These are phyloP conservation scores for Anastatica hierochuntica DNA, from an alignment of 345 rosid species.

Conservation along the genomic window DNA sequence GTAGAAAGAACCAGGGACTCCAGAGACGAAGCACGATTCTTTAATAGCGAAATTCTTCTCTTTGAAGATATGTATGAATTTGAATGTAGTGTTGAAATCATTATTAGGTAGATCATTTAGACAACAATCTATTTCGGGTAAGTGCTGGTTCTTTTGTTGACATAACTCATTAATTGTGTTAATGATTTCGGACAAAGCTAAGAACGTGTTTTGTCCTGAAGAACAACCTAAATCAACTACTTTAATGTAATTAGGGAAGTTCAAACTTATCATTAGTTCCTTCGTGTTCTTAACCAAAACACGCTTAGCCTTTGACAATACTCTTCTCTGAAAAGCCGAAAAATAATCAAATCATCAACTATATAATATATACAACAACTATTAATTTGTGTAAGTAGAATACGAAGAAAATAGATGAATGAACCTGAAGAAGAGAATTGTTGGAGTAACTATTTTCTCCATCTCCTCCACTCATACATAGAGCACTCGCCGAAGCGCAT, in stretches of 20 bases:
- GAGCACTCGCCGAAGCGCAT: slow-evolving; percentile 4
- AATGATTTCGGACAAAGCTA: slow-evolving; percentile 14
- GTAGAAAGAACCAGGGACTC: slow-evolving; percentile 45
- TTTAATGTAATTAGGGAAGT: slow-evolving; percentile 15
- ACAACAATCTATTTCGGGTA: slow-evolving; percentile 27
- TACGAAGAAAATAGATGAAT: not conserved
- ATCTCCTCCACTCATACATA: slow-evolving; percentile 20
- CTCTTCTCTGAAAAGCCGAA: slow-evolving; percentile 10
- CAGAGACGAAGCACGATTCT: slow-evolving; percentile 24
- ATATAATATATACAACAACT: no score
- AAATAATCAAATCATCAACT: not conserved
- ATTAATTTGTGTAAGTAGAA: no score
- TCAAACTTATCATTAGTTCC: slow-evolving; percentile 7
- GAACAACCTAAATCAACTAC: slow-evolving; percentile 43
- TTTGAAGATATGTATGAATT: slow-evolving; percentile 10
- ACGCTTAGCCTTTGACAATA: slow-evolving; percentile 7
- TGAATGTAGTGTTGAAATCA: slow-evolving; percentile 35
- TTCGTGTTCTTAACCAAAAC: slow-evolving; percentile 8
- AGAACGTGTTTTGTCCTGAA: slow-evolving; percentile 38
- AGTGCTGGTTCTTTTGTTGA: not conserved
- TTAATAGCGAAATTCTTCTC: not conserved
- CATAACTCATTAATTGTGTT: slow-evolving; percentile 8
- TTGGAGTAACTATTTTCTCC: slow-evolving; percentile 16
- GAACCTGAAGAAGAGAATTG: slow-evolving; percentile 20
- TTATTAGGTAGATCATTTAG: slow-evolving; percentile 39